Base-by-base conservation (phyloP, 2,329 filamentous ascomycete genomes). In the Epichloe elymi region DNA sequence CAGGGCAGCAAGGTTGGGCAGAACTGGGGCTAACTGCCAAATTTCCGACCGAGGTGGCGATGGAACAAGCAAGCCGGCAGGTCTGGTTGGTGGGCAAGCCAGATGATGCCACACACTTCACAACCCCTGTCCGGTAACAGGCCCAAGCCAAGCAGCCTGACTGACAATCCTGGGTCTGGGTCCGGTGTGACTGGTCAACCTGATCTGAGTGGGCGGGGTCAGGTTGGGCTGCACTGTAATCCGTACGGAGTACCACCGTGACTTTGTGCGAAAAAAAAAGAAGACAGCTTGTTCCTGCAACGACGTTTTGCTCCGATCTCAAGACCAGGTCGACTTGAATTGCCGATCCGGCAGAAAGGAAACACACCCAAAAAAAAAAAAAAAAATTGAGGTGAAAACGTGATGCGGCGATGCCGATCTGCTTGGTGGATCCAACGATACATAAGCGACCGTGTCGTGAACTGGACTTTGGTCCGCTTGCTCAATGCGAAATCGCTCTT, bases 141-240 rank as follows among this genome's bases (percentile, higher is more conserved):
- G 30, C 40, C 40, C 1, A 42, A 42, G 40, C 26, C 15, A 45
- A 45, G 42, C 20, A 17, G 20, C 12, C 42, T 30, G 20, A 44
- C n/a, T 30, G 26, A 30, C 26, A 30, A 14, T 44, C 12, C 42
- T 44, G 20, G 26, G 12, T 15, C 7, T n/a, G 42, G 48, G 48
- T 49, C 48, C 15, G 26, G 48, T 26, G 12, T 48, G 19, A 23
- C 46, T 43, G 33, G 36, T 38, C 43, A 35, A 39, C 23, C 38
- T 45, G 42, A 20, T 15, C 14, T 45, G 42, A 45, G 14, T n/a
- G 12, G 41, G 47, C 23, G n/a, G n/a, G 39, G 39, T 8, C 17
- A 14, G 40, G 19, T 49, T 52, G 51, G 51, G 51, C 51, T 49
- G 51, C 47, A 44, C 40, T 42, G 41, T 12, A 12, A 4, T 5